These are phyloP conservation scores for Pythium aristosporum DNA, from an alignment of 352 stramenopile genomes.

Conservation along the genomic window DNA sequence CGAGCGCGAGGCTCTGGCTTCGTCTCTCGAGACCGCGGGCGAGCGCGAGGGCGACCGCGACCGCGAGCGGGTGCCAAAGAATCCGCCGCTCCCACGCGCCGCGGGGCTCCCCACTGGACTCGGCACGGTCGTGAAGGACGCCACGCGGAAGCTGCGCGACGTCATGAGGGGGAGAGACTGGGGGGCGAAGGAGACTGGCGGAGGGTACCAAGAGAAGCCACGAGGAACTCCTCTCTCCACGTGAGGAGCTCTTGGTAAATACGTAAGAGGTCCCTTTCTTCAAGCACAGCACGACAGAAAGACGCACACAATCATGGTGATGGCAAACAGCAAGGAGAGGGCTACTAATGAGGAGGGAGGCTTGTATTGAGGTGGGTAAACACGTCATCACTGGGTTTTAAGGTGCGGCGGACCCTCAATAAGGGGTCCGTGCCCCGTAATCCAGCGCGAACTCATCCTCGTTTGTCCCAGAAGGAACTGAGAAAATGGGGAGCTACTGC, in stretches of 20 bases:
- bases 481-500: conserved; percentile 54
- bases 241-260: neutral
- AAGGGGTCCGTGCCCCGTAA: neutral
- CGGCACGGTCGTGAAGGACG: neutral
- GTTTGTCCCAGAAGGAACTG: too few species aligned
- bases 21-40: neutral
- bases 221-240: neutral
- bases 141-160: neutral
- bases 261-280: neutral
- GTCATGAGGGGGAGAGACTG: conserved; percentile 1
- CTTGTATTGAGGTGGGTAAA: neutral
- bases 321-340: neutral
- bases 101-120: conserved; percentile 5
- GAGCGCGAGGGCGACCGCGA: neutral
- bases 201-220: neutral
- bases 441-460: too few species aligned
- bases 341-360: conserved; percentile 1
- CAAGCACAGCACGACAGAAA: neutral
- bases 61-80: neutral
- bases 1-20: neutral
- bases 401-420: neutral
- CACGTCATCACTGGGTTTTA: neutral
- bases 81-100: neutral
- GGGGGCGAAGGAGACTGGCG: neutral
- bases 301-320: neutral